Conservation (phyloP, 805 yeast genomes). For the Torulaspora quercuum region DNA sequence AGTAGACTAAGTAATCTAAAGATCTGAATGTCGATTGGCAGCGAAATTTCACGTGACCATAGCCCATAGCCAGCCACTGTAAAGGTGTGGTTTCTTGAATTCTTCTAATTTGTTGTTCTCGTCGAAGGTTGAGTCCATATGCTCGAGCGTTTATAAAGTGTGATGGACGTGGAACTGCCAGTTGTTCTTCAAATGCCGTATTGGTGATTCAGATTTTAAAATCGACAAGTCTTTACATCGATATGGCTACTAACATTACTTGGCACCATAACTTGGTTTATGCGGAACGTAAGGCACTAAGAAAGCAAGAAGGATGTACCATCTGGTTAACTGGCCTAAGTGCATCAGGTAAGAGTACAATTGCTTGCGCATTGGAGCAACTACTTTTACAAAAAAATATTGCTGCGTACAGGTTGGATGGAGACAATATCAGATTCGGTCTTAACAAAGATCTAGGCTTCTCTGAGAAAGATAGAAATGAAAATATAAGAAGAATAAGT, state of each 20-base stretch:
- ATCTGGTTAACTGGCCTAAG: slow-evolving; percentile 94
- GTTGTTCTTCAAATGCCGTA: neutral
- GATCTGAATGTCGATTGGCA: neutral
- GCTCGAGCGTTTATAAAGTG: too few relatives aligned
- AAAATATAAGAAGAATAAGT: slow-evolving; percentile 90
- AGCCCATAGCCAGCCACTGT: slow-evolving; percentile 6
- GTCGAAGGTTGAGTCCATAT: neutral
- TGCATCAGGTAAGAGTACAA: slow-evolving; percentile 92
- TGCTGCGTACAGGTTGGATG: slow-evolving; percentile 85
- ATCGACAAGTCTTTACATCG: neutral
- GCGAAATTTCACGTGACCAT: slow-evolving; percentile 11
- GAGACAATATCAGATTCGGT: slow-evolving; percentile 92
- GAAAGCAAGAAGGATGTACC: slow-evolving; percentile 83
- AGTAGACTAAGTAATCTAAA: too few relatives aligned
- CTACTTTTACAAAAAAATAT: slow-evolving; percentile 63
- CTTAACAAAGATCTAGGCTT: slow-evolving; percentile 93
- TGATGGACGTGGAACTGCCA: slow-evolving; percentile 1
- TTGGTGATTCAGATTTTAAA: neutral
- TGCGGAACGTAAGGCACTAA: slow-evolving; percentile 66
- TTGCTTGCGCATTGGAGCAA: slow-evolving; percentile 93
- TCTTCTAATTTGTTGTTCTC: neutral
- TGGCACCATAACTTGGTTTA: slow-evolving; percentile 92
- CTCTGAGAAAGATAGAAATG: slow-evolving; percentile 86
- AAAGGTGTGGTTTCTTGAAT: slow-evolving; percentile 4
- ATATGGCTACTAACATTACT: slow-evolving; percentile 92